A percentile compares a stretch with the other conserved stretches of the same genome.
Conservation (phyloP, 139 green algal genomes). For the Nannochloris sp. region DNA sequence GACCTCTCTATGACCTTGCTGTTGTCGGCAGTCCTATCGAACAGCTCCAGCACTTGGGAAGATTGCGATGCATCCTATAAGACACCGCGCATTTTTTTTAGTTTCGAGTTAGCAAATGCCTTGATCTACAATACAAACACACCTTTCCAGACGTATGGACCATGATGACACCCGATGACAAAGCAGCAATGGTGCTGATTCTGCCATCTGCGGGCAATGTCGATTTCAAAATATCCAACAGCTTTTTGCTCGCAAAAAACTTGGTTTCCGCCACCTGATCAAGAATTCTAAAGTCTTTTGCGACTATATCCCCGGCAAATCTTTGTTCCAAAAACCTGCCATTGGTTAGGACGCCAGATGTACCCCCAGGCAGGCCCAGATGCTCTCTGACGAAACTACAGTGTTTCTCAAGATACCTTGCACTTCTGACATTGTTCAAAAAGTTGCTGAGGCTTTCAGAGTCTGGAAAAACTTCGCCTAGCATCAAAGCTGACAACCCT, state of each 20-base stretch:
- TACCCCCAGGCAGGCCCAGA: conserved; percentile 36
- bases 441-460: too few species aligned
- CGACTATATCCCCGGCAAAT: conserved; percentile 12
- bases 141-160: too few species aligned
- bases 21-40: too few species aligned
- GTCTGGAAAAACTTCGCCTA: too few species aligned
- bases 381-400: conserved; percentile 2
- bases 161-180: too few species aligned
- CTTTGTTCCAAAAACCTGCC: conserved; percentile 34
- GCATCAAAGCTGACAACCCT: too few species aligned
- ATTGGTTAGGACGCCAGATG: conserved; percentile 55
- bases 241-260: not conserved
- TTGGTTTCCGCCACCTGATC: conserved; percentile 11
- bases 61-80: too few species aligned
- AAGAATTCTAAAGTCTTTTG: conserved; percentile 70
- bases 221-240: not conserved
- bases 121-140: not conserved
- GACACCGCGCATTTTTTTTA: not conserved
- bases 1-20: too few species aligned
- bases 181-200: too few species aligned
- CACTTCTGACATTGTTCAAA: too few species aligned
- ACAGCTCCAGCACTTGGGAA: too few species aligned
- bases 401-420: not conserved
- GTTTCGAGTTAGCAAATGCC: not conserved
- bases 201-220: too few species aligned